A percentile compares a stretch with the other conserved stretches of the same genome.
Evolutionary conservation across 2,329 filamentous ascomycete genomes (phyloP).

Genomic region (Trichoderma asperellum): DNA sequence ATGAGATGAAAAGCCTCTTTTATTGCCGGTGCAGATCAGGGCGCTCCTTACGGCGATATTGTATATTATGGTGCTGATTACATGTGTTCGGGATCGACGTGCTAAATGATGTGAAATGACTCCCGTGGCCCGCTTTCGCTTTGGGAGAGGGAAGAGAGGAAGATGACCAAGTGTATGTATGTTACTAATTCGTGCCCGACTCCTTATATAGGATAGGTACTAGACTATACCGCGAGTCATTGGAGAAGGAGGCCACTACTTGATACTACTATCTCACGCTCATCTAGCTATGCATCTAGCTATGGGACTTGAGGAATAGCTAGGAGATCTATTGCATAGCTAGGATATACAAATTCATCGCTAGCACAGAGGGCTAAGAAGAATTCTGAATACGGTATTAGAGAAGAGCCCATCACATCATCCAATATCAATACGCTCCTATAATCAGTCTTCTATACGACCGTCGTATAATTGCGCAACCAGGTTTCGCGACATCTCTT

Average conservation of each 20-base stretch:
- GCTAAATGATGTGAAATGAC: neutral
- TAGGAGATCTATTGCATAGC: neutral
- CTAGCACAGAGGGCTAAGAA: neutral
- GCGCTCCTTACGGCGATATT: constrained; percentile 41
- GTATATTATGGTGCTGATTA: constrained; percentile 40
- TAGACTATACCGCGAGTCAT: no score
- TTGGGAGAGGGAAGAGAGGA: neutral
- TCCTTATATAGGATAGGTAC: no score
- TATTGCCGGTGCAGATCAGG: constrained; percentile 50
- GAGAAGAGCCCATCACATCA: neutral
- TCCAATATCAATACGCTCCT: neutral
- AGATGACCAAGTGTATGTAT: neutral
- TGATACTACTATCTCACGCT: neutral
- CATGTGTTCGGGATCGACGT: constrained; percentile 21
- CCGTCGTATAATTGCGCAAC: neutral
- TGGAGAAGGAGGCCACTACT: neutral
- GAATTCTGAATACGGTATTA: neutral
- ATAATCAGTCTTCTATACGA: neutral
- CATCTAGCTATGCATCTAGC: neutral
- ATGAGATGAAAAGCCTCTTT: constrained; percentile 48
- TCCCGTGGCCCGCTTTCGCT: neutral
- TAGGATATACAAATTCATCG: neutral
- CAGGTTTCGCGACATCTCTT: neutral
- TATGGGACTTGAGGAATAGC: neutral
- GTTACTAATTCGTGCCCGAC: no score